A percentile compares a stretch with the other conserved stretches of the same genome.
Conservation (phyloP, 164 flowering plant genomes). For the Chloranthus sessilifolius region DNA sequence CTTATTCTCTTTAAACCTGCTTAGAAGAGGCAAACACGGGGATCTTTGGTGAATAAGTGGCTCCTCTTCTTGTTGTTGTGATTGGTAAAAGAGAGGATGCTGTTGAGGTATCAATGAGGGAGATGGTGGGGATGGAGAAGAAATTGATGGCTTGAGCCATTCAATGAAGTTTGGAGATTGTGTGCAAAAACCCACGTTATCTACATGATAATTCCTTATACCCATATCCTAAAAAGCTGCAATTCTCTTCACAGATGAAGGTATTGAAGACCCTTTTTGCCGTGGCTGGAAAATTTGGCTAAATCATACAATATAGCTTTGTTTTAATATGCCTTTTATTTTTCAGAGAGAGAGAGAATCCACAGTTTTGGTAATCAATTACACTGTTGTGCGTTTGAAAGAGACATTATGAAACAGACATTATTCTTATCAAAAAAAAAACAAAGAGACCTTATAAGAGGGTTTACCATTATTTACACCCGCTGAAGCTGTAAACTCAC, state of each 20-base stretch:
- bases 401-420: too few species aligned
- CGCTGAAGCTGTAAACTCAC: too few species aligned
- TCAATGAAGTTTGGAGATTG: constrained; percentile 62
- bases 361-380: constrained; percentile 35
- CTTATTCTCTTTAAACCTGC: constrained; percentile 37
- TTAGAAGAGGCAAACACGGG: constrained; percentile 58
- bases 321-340: constrained; percentile 16
- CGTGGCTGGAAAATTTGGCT: constrained; percentile 28
- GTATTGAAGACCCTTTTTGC: constrained; percentile 28
- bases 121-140: constrained; percentile 12
- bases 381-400: not conserved
- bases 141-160: constrained; percentile 64
- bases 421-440: too few species aligned
- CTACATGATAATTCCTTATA: constrained; percentile 32
- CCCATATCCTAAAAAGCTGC: constrained; percentile 27
- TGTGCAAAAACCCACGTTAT: constrained; percentile 26
- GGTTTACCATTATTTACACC: too few species aligned
- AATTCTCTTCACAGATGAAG: constrained; percentile 17
- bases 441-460: too few species aligned
- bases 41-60: constrained; percentile 14
- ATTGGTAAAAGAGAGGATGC: constrained; percentile 21
- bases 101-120: constrained; percentile 15
- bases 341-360: constrained; percentile 19
- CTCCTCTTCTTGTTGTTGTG: constrained; percentile 16
- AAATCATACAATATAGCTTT: constrained; percentile 28